phyloP scores from a whole-genome alignment of 495 filamentous ascomycete species.

The Aspergillus coremiiformis region DNA sequence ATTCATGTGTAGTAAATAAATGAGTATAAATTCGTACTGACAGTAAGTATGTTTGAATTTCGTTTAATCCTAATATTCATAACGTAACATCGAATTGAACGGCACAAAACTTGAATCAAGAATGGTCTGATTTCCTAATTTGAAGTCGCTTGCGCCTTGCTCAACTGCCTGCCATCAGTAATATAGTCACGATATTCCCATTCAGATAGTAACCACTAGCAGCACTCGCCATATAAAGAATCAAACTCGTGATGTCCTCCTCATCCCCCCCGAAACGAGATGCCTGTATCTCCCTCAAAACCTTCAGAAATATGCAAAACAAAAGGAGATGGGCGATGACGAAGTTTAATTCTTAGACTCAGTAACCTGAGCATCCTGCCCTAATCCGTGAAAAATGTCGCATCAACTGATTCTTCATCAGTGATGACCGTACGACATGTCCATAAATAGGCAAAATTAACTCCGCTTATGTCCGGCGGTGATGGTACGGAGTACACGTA shows the following conservation, averaged over 20 bases:
- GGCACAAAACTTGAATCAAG: too few relatives aligned
- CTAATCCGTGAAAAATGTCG: neutral
- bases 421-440: too few relatives aligned
- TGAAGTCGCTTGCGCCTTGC: slow-evolving; percentile 40
- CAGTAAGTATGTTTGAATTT: neutral
- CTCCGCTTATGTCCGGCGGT: slow-evolving; percentile 19
- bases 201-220: slow-evolving; percentile 56
- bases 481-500: neutral
- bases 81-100: neutral
- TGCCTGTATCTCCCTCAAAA: slow-evolving; percentile 26
- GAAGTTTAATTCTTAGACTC: too few relatives aligned
- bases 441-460: slow-evolving; percentile 7
- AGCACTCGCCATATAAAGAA: slow-evolving; percentile 55
- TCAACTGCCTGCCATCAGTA: slow-evolving; percentile 53
- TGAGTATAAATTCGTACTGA: neutral
- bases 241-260: slow-evolving; percentile 57
- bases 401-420: too few relatives aligned
- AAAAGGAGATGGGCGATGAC: neutral
- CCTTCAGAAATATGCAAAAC: neutral
- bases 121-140: too few relatives aligned
- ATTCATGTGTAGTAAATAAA: neutral
- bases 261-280: slow-evolving; percentile 38
- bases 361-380: too few relatives aligned
- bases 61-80: neutral
- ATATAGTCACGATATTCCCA: slow-evolving; percentile 49